These are phyloP conservation scores for Chaetomium olivaceum DNA, from an alignment of 2,329 filamentous ascomycete genomes.

Conservation along the genomic window DNA sequence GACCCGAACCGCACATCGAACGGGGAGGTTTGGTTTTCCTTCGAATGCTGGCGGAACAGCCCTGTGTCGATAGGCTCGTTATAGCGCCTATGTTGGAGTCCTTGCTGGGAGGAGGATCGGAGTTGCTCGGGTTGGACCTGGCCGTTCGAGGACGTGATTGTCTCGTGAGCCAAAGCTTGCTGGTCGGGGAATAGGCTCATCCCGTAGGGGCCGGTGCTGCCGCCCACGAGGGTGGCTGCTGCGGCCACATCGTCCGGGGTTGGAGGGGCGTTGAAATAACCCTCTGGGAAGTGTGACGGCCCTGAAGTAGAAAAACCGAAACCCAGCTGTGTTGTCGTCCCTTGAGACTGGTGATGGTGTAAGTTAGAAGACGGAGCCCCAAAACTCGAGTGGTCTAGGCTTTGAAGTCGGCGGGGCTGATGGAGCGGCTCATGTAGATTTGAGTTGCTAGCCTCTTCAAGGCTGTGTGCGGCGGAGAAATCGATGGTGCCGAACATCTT, in stretches of 20 bases:
- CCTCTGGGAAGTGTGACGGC: background rate
- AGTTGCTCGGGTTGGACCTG: background rate
- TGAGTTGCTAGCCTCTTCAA: background rate
- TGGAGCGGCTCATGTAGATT: background rate
- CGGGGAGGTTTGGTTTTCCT: slow-evolving; percentile 18
- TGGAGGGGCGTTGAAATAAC: background rate
- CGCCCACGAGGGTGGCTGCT: background rate
- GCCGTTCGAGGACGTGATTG: background rate
- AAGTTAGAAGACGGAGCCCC: background rate
- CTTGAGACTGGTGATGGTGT: background rate
- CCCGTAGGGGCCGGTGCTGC: background rate
- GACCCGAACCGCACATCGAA: slow-evolving; percentile 65
- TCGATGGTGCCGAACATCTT: slow-evolving; percentile 29
- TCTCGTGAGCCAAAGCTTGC: background rate
- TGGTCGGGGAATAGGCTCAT: background rate
- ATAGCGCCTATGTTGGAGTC: background rate
- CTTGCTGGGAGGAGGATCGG: background rate
- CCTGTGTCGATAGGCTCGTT: background rate
- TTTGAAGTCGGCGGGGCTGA: background rate
- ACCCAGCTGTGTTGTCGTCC: background rate
- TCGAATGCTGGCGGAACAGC: background rate
- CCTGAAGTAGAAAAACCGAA: background rate
- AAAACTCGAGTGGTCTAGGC: background rate
- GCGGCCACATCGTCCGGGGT: background rate
- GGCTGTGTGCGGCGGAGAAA: background rate